Base-by-base conservation (phyloP, 129 eudicot species). In the Lactuca sativa region DNA sequence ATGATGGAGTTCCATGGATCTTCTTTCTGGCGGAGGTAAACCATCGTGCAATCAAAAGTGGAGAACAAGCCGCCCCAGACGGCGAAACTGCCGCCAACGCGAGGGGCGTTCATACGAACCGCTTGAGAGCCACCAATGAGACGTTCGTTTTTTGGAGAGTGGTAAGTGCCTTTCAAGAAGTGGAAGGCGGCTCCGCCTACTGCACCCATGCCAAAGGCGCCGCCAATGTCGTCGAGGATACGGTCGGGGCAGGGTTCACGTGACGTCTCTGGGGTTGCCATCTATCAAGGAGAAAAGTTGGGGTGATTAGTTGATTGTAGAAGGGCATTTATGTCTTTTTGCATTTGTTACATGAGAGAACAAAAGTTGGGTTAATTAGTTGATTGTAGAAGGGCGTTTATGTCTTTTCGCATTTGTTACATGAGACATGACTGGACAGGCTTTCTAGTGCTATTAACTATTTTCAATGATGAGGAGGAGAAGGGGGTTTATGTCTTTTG, bases 51-150 rank as follows among this genome's bases (percentile, higher is more conserved):
- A 55, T 91, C 97, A 55, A 91, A 91, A 9, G 95, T 88, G 55
- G 97, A 91, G 74, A 91, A 91, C 4, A 91, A 88, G 0, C 97
- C 97, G 6, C 97, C 97, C 97, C 97, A 91, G 9, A 88, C 97
- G 0, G 97, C 97, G 71, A 91, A 91, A 67, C 97, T 86, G 38
- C 97, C 97, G 14, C 97, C 97, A 49, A 88, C 87, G 4, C 92
- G 91, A n/a, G 95, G 95, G 0, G 97, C 95, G 30, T 85, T 88
- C 97, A 91, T 91, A 30, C 95, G 88, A 31, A 91, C 90, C 0
- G 97, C 91, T 67, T 91, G 92, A 59, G 83, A 25, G 13, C 90
- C 97, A 3, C 97, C 97, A 4, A 67, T 38, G 8, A 91, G 58
- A 3, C 92, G 92, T 59, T 88, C 95, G 0, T 88, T 85, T 85